Conservation (phyloP, 192 early-diverging fungal species). For the Coemansia sp. region DNA sequence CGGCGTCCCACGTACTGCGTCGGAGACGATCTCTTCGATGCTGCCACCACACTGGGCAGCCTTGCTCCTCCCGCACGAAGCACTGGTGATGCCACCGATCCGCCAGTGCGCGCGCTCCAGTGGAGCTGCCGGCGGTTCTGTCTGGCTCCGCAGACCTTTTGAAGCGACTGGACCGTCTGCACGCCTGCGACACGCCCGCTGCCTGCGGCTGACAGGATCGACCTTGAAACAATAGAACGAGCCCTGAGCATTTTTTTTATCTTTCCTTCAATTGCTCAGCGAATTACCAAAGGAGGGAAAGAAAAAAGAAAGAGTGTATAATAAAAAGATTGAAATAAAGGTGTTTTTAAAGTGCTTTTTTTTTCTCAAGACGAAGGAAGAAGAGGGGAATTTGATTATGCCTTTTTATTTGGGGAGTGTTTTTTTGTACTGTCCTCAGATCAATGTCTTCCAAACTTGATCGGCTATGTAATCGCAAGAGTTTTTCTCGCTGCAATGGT, state of each 20-base stretch:
- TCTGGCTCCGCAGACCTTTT: background rate
- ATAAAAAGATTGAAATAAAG: too few relatives aligned
- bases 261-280: too few relatives aligned
- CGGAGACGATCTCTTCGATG: background rate
- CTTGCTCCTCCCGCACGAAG: background rate
- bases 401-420: background rate
- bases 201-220: slow-evolving; percentile 5
- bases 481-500: slow-evolving; percentile 53
- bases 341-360: too few relatives aligned
- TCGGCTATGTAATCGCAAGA: slow-evolving; percentile 53
- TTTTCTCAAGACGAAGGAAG: background rate
- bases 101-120: background rate
- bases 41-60: too few relatives aligned
- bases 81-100: background rate
- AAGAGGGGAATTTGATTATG: too few relatives aligned
- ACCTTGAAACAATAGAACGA: slow-evolving; percentile 17
- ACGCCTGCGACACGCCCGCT: background rate
- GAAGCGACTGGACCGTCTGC: background rate
- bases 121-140: slow-evolving; percentile 6
- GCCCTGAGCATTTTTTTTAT: slow-evolving; percentile 41
- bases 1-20: slow-evolving; percentile 31
- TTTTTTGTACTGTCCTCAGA: slow-evolving; percentile 21
- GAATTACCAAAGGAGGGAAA: too few relatives aligned
- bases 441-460: slow-evolving; percentile 54
- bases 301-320: background rate